Evolutionary conservation across 2,329 filamentous ascomycete genomes (phyloP), one percentile per base, ranked within the genome.

Genomic region (Cladosporium austrohemisphaericum): DNA sequence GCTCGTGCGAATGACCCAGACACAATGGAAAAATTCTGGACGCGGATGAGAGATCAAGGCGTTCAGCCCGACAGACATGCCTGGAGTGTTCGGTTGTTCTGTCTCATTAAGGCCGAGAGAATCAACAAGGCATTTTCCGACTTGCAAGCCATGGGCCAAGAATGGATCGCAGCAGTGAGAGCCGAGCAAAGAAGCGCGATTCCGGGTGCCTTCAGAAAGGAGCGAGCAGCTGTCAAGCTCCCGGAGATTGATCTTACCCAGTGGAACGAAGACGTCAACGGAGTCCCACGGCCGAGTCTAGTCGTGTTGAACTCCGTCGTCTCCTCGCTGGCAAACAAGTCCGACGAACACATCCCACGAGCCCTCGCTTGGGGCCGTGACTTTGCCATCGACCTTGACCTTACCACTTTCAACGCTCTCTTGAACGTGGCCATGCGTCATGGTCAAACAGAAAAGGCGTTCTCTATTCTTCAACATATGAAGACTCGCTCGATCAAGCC

Each of bases 21-120:
- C n/a, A 80, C 76, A 18, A 72, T 91, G 52, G 78, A 84, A 49
- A 74, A 74, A 1, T 75, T 90, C 25, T 94, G 88, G 88, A 57
- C 68, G 0, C 79, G 78, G 55, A 79, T 93, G 68, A 60, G 77
- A 3, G 62, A 61, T 7, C 76, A 80, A 1, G 78, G 79, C 1
- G 60, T 81, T 8, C 68, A 76, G 55, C 80, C 88, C 4, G 87
- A 92, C 64, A 66, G 67, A 5, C 61, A 73, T 47, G 80, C 83
- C 31, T 93, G 88, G 88, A 85, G 82, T 7, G 80, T 81, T 11
- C 78, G 85, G 20, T 79, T 93, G 35, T 77, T 80, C 20, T 82
- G 81, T 0, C 73, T 89, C 9, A 78, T 90, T 49, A 72, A 76
- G 32, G 68, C 75, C 37, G 75, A 77, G 25, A 71, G 76, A 52